Base-by-base conservation (phyloP, 23 red algal species). In the Agarophyton chilense region DNA sequence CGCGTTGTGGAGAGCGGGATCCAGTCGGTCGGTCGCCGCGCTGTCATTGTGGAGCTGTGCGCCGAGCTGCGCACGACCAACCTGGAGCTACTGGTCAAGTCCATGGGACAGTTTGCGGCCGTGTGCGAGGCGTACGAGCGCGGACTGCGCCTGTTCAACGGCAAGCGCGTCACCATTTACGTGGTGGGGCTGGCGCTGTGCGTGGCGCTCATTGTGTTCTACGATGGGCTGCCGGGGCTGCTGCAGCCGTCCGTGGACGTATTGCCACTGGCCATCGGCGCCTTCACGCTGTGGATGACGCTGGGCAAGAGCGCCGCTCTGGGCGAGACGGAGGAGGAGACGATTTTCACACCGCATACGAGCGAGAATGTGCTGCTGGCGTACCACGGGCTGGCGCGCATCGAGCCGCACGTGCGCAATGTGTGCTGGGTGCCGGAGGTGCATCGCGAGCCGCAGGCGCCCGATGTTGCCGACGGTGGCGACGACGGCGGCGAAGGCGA, bases 281-380 rank as follows among this genome's bases (percentile, higher is more conserved):
- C 82, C 10, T 87, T 70, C 42, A 87, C 82, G 44, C 51, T 87
- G 32, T 87, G 82, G 82, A 87, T 87, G 82, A 87, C 82, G 50
- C 26, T 87, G 24, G 82, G 82, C 28, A 87, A 87, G 52, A 87
- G 82, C 43, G 82, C 82, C 12, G 82, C 82, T n/a, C 67, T 87
- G 46, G 82, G 82, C 29, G 82, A 87, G 21, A 87, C 82, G 52
- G 61, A 87, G 65, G 82, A 87, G 43, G 31, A 55, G 47, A 87
- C 82, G 28, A 16, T 33, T 13, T 38, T 57, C 45, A 16, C 38
- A 25, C 16, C 49, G 14, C 16, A 17, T 26, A 52, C 36, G 14
- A 43, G 82, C 54, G 66, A 87, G 6, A 87, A 87, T 47, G 8
- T 87, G 45, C 67, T 87, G 32, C 44, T 87, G 82, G 62, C 82